Evolutionary conservation across 371 early-diverging fungal species (phyloP).

Genomic region (Mucor piriformis): DNA sequence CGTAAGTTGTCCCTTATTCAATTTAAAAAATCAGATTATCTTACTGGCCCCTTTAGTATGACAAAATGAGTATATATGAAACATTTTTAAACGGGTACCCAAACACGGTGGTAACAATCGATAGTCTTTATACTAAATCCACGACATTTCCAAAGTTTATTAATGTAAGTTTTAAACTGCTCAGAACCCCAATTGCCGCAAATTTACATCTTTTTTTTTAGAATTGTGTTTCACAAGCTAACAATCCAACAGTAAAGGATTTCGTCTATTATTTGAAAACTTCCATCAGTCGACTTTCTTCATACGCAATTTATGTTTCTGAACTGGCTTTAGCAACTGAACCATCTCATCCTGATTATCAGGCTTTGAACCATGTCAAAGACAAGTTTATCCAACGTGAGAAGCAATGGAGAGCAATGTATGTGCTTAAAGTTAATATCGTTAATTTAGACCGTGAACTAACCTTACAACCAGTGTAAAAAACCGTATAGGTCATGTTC

Average conservation of each 20-base stretch:
- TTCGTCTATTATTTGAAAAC: conserved; percentile 19
- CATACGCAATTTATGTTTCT: conserved; percentile 6
- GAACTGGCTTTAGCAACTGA: conserved; percentile 17
- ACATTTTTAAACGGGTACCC: conserved; percentile 21
- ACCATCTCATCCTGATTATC: conserved; percentile 24
- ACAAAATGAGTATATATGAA: conserved; percentile 18
- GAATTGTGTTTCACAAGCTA: not conserved
- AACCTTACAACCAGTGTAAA: conserved; percentile 8
- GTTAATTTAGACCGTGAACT: not conserved
- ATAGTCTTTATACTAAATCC: conserved; percentile 23
- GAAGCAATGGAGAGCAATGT: conserved; percentile 14
- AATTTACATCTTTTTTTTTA: not conserved
- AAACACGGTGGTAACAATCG: conserved; percentile 22
- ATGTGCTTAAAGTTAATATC: not conserved
- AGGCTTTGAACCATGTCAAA: not conserved
- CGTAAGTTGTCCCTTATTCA: conserved; percentile 12
- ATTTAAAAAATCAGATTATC: not conserved
- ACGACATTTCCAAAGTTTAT: conserved; percentile 24
- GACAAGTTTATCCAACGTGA: conserved; percentile 15
- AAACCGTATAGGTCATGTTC: conserved; percentile 23
- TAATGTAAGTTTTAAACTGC: conserved; percentile 16
- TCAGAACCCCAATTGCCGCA: not conserved
- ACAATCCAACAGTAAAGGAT: conserved; percentile 1
- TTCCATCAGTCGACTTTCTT: conserved; percentile 10
- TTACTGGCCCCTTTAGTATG: conserved; percentile 16